Base-by-base conservation (phyloP, 305 asterid species). In the Fraxinus sp. region DNA sequence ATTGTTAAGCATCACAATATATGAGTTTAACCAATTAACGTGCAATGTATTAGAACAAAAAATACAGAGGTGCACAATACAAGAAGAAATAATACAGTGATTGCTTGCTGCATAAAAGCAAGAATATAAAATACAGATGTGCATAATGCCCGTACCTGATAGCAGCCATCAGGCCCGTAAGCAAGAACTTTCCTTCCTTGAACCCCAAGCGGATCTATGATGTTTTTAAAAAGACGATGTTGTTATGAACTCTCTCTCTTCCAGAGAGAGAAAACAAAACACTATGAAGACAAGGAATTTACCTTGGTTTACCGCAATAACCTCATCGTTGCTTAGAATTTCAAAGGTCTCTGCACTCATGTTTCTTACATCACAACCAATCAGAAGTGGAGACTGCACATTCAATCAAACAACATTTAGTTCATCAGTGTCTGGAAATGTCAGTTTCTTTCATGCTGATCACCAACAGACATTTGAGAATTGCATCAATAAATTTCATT, bases 351-450 rank as follows among this genome's bases (percentile, higher is more conserved):
- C 97, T 0, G 92, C 78, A 41, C 94, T 90, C 85, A 94, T 90
- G 76, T 91, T 96, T 86, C 97, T 91, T 33, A 96, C 94, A 87
- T 96, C 99, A 85, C 99, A 96, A 32, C 98, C 99, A 85, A 96
- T 90, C 80, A 96, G 75, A 81, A 96, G 96, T 1, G 98, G 97
- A 74, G 98, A 93, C 99, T 94, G 91, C 84, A 86, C 64, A 76
- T 59, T 20, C 49, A 85, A 86, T 77, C 72, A 64, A 81, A 35
- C 43, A 36, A 74, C 0, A 30, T 55, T 78, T 77, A 84, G 78
- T 77, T 80, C 73, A 80, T 64, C 28, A 18, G 35, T 7, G 35
- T 30, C 39, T 3, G 26, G 73, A 28, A 37, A 33, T 24, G 5
- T 16, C 26, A 36, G 14, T 55, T 62, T 55, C 9, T 78, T 62